Conservation (phyloP, 2,329 filamentous ascomycete species). For the Phyllosticta citriasiana region DNA sequence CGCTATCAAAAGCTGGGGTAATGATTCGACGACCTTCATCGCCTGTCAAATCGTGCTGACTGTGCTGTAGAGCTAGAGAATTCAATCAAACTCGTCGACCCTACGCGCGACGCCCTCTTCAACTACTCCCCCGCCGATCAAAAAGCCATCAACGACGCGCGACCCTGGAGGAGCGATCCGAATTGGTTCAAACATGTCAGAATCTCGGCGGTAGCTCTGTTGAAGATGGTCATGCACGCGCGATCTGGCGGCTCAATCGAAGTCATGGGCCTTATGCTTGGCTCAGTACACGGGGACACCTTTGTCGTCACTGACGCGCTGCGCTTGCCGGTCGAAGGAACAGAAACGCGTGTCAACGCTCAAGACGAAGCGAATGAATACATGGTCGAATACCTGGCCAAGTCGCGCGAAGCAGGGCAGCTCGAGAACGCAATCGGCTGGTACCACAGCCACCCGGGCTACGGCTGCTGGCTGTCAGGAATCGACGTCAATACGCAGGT, state of each 20-base stretch:
- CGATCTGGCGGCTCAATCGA: constrained; percentile 87
- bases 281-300: constrained; percentile 74
- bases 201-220: constrained; percentile 83
- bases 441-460: constrained; percentile 97
- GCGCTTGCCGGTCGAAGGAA: constrained; percentile 88
- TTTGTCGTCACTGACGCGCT: constrained; percentile 94
- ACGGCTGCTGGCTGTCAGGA: constrained; percentile 94
- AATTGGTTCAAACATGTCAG: constrained; percentile 89
- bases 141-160: constrained; percentile 51
- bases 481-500: constrained; percentile 89
- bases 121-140: constrained; percentile 62
- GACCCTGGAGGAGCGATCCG: constrained; percentile 69
- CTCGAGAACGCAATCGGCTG: constrained; percentile 91
- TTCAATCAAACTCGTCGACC: constrained; percentile 68
- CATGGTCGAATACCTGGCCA: constrained; percentile 74
- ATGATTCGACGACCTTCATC: constrained; percentile 13
- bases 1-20: constrained; percentile 54
- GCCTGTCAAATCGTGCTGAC: constrained; percentile 6
- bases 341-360: constrained; percentile 96
- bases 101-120: constrained; percentile 84
- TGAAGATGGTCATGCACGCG: constrained; percentile 99
- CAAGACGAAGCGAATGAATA: constrained; percentile 96
- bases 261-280: constrained; percentile 97
- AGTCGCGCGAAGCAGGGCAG: constrained; percentile 64
- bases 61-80: constrained; percentile 68